Percentiles rank a stretch among this genome's conserved stretches.
phyloP scores from a whole-genome alignment of 805 yeast genomes.

The Lipomyces yamadae region DNA sequence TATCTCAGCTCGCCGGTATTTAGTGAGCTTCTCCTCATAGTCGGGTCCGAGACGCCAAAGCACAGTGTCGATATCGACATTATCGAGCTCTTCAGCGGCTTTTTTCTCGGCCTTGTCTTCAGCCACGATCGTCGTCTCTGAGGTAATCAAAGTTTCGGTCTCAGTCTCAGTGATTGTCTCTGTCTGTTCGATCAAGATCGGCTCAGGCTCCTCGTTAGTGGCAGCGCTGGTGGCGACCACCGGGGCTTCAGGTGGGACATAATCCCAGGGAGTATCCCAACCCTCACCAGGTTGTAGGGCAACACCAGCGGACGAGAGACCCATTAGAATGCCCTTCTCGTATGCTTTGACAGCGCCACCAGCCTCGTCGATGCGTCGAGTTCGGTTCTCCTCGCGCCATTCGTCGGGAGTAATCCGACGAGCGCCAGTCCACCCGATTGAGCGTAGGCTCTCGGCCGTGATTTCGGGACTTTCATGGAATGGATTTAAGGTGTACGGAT shows the following conservation, averaged over 20 bases:
- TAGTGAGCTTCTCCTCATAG: constrained; percentile 31
- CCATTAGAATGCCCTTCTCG: constrained; percentile 68
- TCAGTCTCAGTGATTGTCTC: constrained; percentile 10
- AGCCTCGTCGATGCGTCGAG: constrained; percentile 67
- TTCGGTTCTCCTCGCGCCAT: constrained; percentile 72
- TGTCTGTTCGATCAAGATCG: constrained; percentile 9
- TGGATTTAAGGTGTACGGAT: constrained; percentile 62
- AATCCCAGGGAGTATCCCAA: constrained; percentile 47
- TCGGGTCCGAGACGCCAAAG: constrained; percentile 32
- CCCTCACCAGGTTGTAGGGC: constrained; percentile 82
- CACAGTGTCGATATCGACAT: constrained; percentile 26
- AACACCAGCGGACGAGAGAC: constrained; percentile 62
- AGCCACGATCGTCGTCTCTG: constrained; percentile 10
- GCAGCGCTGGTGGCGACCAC: constrained; percentile 75
- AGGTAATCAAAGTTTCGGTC: constrained; percentile 9
- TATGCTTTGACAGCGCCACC: constrained; percentile 75
- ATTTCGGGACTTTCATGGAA: constrained; percentile 42
- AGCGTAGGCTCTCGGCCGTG: constrained; percentile 60
- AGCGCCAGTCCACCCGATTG: constrained; percentile 95
- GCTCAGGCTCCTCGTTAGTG: constrained; percentile 14
- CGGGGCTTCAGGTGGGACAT: constrained; percentile 23
- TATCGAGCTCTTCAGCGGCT: constrained; percentile 13
- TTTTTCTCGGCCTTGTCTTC: background rate
- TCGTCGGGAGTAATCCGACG: constrained; percentile 71
- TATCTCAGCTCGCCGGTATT: constrained; percentile 35